phyloP scores from a whole-genome alignment of 1,284 basidiomycete genomes.

The Xerocomus tenax region DNA sequence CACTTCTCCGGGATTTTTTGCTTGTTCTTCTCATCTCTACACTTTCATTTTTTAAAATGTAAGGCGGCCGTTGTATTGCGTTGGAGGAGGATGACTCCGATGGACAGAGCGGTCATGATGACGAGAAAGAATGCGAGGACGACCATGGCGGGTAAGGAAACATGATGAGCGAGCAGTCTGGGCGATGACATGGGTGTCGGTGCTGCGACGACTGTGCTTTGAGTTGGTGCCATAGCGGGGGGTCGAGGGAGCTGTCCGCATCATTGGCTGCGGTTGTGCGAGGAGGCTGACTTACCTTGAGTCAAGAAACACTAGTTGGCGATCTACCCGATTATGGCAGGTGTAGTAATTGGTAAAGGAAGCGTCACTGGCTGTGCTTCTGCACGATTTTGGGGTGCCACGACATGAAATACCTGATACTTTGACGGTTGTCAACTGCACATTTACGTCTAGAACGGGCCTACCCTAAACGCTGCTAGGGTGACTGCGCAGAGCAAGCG shows the following conservation, averaged over 20 bases:
- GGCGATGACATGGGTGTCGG: not conserved
- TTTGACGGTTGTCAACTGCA: not conserved
- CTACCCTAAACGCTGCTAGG: not conserved
- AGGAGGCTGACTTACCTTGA: not conserved
- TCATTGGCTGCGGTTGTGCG: not conserved
- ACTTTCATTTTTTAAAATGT: too few relatives aligned
- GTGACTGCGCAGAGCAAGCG: not conserved
- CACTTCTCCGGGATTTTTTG: not conserved
- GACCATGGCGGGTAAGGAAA: not conserved
- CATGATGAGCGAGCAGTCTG: not conserved
- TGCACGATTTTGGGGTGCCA: not conserved
- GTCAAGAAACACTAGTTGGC: not conserved
- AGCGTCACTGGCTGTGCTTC: not conserved
- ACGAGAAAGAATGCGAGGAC: not conserved
- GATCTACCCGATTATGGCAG: slow-evolving; percentile 12
- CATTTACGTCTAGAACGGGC: not conserved
- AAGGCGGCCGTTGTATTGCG: not conserved
- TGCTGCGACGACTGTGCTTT: not conserved
- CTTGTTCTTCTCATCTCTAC: too few relatives aligned
- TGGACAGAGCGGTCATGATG: not conserved
- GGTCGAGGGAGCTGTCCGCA: not conserved
- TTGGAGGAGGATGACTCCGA: not conserved
- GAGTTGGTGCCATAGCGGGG: not conserved
- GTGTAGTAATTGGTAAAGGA: slow-evolving; percentile 9
- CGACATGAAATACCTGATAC: not conserved